Percentiles rank a stretch among this genome's conserved stretches.
phyloP scores from a whole-genome alignment of 2,329 filamentous ascomycete genomes.

The Pseudopithomyces chartarum region DNA sequence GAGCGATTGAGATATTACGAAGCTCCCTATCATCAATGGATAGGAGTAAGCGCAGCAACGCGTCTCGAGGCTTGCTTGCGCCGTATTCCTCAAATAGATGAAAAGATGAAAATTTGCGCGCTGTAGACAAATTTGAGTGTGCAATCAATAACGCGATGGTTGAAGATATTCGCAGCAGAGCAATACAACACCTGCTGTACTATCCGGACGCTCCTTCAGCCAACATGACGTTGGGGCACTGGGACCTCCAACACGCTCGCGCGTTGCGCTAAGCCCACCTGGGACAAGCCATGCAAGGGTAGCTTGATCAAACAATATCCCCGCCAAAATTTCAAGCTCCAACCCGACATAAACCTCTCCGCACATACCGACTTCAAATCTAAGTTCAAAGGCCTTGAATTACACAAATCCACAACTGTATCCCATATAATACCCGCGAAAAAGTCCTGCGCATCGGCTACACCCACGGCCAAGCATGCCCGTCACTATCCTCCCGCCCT shows the following conservation, averaged over 20 bases:
- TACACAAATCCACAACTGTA: not conserved
- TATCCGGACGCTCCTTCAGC: not conserved
- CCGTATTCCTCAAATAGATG: too few relatives aligned
- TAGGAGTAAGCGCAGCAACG: too few relatives aligned
- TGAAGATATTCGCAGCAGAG: not conserved
- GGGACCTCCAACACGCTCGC: constrained; percentile 4
- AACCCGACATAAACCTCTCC: constrained; percentile 1
- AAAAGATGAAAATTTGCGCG: too few relatives aligned
- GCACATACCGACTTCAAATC: constrained; percentile 1
- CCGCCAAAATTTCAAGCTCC: constrained; percentile 39
- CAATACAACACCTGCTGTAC: not conserved
- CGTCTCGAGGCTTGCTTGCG: too few relatives aligned
- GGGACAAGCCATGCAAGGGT: constrained; percentile 15
- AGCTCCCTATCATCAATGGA: not conserved
- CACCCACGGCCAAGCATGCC: constrained; percentile 51
- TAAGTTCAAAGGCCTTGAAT: not conserved
- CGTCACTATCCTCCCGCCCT: constrained; percentile 63
- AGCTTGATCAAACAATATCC: constrained; percentile 16
- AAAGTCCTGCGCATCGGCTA: not conserved
- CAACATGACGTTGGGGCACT: constrained; percentile 31
- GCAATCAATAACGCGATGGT: not conserved
- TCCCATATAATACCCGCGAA: not conserved
- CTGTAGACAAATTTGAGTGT: too few relatives aligned
- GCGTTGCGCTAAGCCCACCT: constrained; percentile 17
- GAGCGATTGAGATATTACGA: not conserved